phyloP scores from a whole-genome alignment of 257 asterid species.

The Phtheirospermum japonicum region DNA sequence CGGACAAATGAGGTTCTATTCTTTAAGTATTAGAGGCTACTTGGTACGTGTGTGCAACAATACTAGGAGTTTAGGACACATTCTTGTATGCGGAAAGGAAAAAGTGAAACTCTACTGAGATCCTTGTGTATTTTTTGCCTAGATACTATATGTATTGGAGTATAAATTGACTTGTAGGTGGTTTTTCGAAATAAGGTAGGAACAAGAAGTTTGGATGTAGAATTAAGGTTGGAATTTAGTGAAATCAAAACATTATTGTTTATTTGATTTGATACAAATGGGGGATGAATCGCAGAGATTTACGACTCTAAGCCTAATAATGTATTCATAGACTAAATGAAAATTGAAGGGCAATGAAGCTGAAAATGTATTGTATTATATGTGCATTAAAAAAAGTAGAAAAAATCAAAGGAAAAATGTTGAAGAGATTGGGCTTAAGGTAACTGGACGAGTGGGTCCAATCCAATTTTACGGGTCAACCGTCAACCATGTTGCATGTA shows the following conservation, averaged over 20 bases:
- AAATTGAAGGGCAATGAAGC: too few species aligned
- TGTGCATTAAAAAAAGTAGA: too few species aligned
- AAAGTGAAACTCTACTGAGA: neutral
- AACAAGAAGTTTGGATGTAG: slow-evolving; percentile 11
- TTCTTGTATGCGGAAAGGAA: neutral
- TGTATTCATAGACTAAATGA: too few species aligned
- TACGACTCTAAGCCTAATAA: too few species aligned
- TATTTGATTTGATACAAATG: neutral
- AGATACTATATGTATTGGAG: too few species aligned
- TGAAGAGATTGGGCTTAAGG: too few species aligned
- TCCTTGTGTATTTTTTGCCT: too few species aligned
- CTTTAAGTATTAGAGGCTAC: neutral
- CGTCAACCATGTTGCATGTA: neutral
- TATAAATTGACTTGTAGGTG: neutral
- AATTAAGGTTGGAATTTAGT: slow-evolving; percentile 3
- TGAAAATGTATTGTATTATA: too few species aligned
- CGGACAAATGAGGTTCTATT: neutral
- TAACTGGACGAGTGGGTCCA: neutral
- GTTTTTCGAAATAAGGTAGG: neutral
- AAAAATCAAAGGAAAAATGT: too few species aligned
- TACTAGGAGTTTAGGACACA: slow-evolving; percentile 5
- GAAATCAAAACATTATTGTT: neutral
- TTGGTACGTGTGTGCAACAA: neutral
- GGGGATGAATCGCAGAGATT: neutral
- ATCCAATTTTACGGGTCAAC: slow-evolving; percentile 1